Evolutionary conservation across 495 filamentous ascomycete genomes (phyloP), one percentile per base, ranked within the genome.

Genomic region (Tetracladium setigerum): DNA sequence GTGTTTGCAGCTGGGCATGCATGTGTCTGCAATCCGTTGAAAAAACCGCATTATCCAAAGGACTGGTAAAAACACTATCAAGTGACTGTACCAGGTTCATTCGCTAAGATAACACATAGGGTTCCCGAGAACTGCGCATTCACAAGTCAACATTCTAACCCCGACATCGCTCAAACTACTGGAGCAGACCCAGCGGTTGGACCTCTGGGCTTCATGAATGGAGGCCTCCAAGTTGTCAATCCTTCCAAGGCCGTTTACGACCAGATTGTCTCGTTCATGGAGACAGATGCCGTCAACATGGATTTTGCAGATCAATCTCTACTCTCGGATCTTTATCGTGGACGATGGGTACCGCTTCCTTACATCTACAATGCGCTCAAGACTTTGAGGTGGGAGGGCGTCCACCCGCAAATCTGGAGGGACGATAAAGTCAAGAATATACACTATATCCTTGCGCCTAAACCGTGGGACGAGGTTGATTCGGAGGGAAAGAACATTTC

Each of bases 311-410:
- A 94, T 50, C 87, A 94, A 63, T 75, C 70, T 3, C 67, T 94
- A 8, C 71, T 94, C 7, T 71, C 73, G 1, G 81, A 85, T 52
- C 50, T 82, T 0, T 91, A 86, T 62, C 41, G 52, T 1, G 78
- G 74, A 2, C 69, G 79, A 9, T 94, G 87, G 87, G 79, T 84
- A 6, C 62, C 80, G 7, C 61, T 94, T 38, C 82, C 84, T 19
- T 92, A 89, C 47, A 68, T 78, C 18, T 92, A 91, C 63, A 94
- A 94, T 63, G 87, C 84, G 37, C 65, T 92, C 36, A 90, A 89
- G 68, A 87, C 87, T 14, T 52, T 89, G 61, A 71, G 86, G 32
- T 76, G 76, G 77, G 58, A 72, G 33, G 75, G 71, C 6, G 83
- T 88, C 44, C 87, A 94, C 52, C 64, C 68, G 37, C 57, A 70